These are phyloP conservation scores for Tuber borchii DNA, from an alignment of 495 filamentous ascomycete genomes.

Conservation along the genomic window DNA sequence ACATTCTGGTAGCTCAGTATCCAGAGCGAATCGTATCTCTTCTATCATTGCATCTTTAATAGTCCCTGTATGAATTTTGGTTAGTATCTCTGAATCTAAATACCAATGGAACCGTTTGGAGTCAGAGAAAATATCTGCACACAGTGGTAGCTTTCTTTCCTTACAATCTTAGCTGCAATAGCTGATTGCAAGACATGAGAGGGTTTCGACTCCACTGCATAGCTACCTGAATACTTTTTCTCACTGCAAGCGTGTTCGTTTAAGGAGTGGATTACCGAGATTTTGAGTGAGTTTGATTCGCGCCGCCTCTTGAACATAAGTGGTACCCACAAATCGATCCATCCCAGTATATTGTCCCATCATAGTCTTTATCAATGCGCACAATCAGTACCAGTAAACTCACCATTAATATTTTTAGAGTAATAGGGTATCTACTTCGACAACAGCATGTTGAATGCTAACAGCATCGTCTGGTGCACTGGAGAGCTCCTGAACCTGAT, in stretches of 20 bases:
- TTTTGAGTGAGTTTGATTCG: neutral
- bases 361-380: neutral
- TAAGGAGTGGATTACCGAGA: neutral
- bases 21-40: slow-evolving; percentile 20
- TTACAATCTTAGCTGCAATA: neutral
- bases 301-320: neutral
- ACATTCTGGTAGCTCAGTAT: slow-evolving; percentile 12
- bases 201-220: slow-evolving; percentile 1
- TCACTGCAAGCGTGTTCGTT: neutral
- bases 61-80: slow-evolving; percentile 15
- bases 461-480: neutral
- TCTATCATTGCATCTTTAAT: slow-evolving; percentile 15
- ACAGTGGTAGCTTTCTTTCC: neutral
- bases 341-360: slow-evolving; percentile 1
- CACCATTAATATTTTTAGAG: too few relatives aligned
- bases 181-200: neutral
- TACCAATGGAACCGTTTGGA: neutral
- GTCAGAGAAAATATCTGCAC: too few relatives aligned
- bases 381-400: neutral
- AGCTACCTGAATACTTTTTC: neutral
- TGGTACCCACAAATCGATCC: neutral
- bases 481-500: neutral
- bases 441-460: neutral
- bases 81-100: neutral
- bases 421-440: neutral